Evolutionary conservation across 1,139 yeast species (phyloP).

Genomic region (Diutina ranongensis): DNA sequence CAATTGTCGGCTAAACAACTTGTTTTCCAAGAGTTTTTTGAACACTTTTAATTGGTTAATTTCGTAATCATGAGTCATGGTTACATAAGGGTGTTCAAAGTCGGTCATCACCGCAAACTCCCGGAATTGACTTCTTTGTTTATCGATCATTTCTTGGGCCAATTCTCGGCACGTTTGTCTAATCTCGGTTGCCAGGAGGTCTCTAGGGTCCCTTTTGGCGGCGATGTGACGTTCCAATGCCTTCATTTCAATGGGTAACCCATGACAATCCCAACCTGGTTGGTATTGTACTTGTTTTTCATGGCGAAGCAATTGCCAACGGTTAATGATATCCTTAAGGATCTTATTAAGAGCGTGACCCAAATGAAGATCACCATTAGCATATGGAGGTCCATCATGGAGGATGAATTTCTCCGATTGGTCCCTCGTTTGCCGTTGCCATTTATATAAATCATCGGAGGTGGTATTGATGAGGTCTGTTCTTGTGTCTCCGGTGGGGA

Average conservation of each 20-base stretch:
- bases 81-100: slow-evolving; percentile 60
- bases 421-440: slow-evolving; percentile 19
- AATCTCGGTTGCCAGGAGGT: slow-evolving; percentile 31
- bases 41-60: slow-evolving; percentile 64
- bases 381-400: slow-evolving; percentile 98
- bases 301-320: slow-evolving; percentile 49
- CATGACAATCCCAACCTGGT: slow-evolving; percentile 99
- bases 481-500: slow-evolving; percentile 22
- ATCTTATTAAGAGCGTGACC: slow-evolving; percentile 93
- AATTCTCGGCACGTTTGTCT: slow-evolving; percentile 55
- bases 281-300: slow-evolving; percentile 56
- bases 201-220: slow-evolving; percentile 15
- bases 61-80: slow-evolving; percentile 64
- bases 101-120: slow-evolving; percentile 76
- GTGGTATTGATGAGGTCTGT: slow-evolving; percentile 17
- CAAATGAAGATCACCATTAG: slow-evolving; percentile 85
- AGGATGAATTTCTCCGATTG: slow-evolving; percentile 41
- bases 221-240: slow-evolving; percentile 33
- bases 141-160: slow-evolving; percentile 53
- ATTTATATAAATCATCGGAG: slow-evolving; percentile 21
- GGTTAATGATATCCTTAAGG: slow-evolving; percentile 70
- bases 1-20: slow-evolving; percentile 67
- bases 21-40: slow-evolving; percentile 49
- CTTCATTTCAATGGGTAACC: slow-evolving; percentile 87
- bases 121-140: slow-evolving; percentile 54